Conservation (phyloP, 768 basidiomycete species). For the Russula vinacea region DNA sequence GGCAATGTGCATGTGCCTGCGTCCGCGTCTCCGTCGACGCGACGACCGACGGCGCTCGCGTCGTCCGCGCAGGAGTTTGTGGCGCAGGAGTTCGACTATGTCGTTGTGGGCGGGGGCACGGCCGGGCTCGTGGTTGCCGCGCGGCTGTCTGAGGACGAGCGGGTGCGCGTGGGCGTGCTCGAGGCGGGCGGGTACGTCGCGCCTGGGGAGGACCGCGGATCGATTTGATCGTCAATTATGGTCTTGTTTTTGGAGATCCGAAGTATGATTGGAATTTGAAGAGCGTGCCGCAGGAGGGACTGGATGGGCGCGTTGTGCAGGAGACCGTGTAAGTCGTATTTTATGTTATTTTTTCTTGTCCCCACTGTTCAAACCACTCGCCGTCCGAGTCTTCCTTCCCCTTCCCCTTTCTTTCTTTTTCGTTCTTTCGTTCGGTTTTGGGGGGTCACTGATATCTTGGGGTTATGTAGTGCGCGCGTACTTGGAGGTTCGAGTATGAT, state of each 20-base stretch:
- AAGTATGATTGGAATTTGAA: conserved; percentile 25
- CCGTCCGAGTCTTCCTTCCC: too few relatives aligned
- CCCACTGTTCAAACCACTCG: too few relatives aligned
- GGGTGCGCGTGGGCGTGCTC: conserved; percentile 31
- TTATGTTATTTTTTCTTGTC: too few relatives aligned
- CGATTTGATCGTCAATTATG: conserved; percentile 24
- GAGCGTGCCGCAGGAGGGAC: conserved; percentile 27
- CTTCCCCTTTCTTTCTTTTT: background rate
- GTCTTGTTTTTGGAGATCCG: conserved; percentile 26
- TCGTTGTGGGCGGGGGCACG: conserved; percentile 29
- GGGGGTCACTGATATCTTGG: background rate
- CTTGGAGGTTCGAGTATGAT: conserved; percentile 29
- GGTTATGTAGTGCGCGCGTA: conserved; percentile 19
- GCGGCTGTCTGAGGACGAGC: conserved; percentile 32
- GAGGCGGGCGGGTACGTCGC: conserved; percentile 34
- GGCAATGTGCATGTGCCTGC: too few relatives aligned
- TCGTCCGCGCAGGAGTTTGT: conserved; percentile 18
- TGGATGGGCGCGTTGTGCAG: conserved; percentile 22
- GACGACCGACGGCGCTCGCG: conserved; percentile 12
- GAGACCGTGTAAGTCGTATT: conserved; percentile 21
- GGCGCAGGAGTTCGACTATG: conserved; percentile 25
- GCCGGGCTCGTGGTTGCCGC: conserved; percentile 37
- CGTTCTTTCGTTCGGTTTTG: background rate
- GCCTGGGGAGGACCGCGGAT: conserved; percentile 26
- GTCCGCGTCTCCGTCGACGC: too few relatives aligned